phyloP scores from a whole-genome alignment of 2,329 filamentous ascomycete species.

The Coniochaeta hoffmannii region DNA sequence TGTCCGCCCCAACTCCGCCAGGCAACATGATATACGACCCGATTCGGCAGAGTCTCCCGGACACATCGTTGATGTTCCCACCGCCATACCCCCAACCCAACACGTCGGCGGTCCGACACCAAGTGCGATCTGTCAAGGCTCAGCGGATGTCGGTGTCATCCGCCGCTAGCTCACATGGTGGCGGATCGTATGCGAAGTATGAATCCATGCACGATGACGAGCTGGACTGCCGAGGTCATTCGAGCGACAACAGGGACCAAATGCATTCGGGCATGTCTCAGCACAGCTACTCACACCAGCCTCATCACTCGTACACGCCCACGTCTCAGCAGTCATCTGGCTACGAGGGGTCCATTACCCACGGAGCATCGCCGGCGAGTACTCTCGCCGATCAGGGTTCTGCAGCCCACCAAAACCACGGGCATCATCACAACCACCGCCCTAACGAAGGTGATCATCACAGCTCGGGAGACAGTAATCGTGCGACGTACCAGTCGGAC shows the following conservation, averaged over 20 bases:
- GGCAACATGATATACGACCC: constrained; percentile 56
- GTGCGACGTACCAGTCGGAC: constrained; percentile 13
- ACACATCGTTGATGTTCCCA: constrained; percentile 38
- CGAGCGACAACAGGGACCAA: constrained; percentile 15
- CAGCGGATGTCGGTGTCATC: constrained; percentile 2
- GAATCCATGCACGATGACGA: constrained; percentile 22
- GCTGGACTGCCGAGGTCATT: constrained; percentile 17
- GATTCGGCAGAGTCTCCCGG: constrained; percentile 47
- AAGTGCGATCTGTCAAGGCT: constrained; percentile 22
- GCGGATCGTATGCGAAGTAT: constrained; percentile 15
- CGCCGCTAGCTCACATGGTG: background rate
- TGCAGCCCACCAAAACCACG: constrained; percentile 7
- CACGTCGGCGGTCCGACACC: constrained; percentile 39
- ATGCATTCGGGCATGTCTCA: constrained; percentile 15
- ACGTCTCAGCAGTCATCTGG: constrained; percentile 32
- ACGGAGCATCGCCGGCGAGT: constrained; percentile 32
- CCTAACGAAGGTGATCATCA: constrained; percentile 4
- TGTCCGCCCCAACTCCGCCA: constrained; percentile 39
- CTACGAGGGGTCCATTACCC: constrained; percentile 33
- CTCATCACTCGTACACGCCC: constrained; percentile 27
- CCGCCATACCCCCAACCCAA: constrained; percentile 41
- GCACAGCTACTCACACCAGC: constrained; percentile 13
- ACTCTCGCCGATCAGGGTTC: constrained; percentile 27
- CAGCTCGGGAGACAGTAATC: background rate
- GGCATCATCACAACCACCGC: constrained; percentile 6